Evolutionary conservation across 331 rosid species (phyloP).

Genomic region (Saraca asoca): DNA sequence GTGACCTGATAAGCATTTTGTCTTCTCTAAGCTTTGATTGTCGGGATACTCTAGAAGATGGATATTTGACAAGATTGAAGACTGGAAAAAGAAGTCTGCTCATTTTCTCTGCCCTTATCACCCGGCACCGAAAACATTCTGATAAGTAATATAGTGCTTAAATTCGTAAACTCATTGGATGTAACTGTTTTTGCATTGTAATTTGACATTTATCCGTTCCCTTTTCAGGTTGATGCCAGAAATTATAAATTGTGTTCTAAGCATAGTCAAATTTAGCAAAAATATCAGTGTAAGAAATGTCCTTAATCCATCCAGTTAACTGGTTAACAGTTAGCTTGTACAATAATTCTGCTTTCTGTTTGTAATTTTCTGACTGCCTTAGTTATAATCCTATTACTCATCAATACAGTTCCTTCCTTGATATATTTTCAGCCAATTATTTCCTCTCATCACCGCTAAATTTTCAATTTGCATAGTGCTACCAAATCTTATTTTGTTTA

Average conservation of each 20-base stretch:
- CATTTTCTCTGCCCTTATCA: conserved; percentile 68
- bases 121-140: conserved; percentile 80
- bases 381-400: not conserved
- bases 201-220: conserved; percentile 34
- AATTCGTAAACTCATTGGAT: conserved; percentile 13
- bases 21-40: conserved; percentile 60
- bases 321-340: conserved; percentile 21
- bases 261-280: conserved; percentile 64
- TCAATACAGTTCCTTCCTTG: conserved; percentile 6
- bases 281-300: conserved; percentile 55
- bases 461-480: conserved; percentile 19
- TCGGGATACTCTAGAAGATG: conserved; percentile 45
- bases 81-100: conserved; percentile 80
- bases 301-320: conserved; percentile 16
- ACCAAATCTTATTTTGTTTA: not conserved
- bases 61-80: conserved; percentile 58
- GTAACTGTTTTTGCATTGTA: conserved; percentile 21
- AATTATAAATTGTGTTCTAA: conserved; percentile 63
- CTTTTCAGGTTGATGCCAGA: conserved; percentile 86
- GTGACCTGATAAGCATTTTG: conserved; percentile 66
- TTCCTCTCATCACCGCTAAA: not conserved
- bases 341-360: conserved; percentile 26
- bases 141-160: conserved; percentile 66
- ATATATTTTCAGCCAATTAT: conserved; percentile 12
- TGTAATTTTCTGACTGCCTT: conserved; percentile 23